Evolutionary conservation across 2,329 filamentous ascomycete species (phyloP).

Genomic region (Ophiosphaerella narmari): DNA sequence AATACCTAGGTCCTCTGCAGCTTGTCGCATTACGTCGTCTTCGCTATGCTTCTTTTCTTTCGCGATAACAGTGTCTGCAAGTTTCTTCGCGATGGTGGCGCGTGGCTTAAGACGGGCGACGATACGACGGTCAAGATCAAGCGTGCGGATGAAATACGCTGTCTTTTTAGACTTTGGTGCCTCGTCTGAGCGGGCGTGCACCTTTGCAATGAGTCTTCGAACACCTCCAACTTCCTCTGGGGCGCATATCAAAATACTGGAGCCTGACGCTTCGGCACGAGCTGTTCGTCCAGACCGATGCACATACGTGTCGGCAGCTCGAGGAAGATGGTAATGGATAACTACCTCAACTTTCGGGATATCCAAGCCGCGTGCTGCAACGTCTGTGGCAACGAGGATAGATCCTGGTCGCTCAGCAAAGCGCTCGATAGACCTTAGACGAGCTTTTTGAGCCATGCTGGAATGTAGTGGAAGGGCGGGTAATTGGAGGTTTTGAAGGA

Average conservation of each 20-base stretch:
- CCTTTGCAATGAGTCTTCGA: constrained; percentile 81
- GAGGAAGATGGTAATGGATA: constrained; percentile 93
- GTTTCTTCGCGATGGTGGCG: constrained; percentile 79
- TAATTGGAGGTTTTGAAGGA: constrained; percentile 81
- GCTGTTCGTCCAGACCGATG: constrained; percentile 94
- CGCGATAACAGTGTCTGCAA: constrained; percentile 80
- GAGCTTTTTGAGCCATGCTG: constrained; percentile 94
- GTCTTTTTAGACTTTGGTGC: constrained; percentile 55
- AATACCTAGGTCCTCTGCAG: constrained; percentile 89
- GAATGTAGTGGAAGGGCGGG: constrained; percentile 82
- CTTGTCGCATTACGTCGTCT: constrained; percentile 80
- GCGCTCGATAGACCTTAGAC: constrained; percentile 87
- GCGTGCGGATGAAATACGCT: constrained; percentile 73
- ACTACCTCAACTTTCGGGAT: constrained; percentile 89
- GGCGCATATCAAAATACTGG: constrained; percentile 85
- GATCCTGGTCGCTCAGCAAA: constrained; percentile 70
- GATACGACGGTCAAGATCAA: constrained; percentile 82
- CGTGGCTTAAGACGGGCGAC: constrained; percentile 77
- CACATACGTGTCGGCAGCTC: constrained; percentile 89
- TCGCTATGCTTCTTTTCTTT: constrained; percentile 86
- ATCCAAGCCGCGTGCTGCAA: constrained; percentile 90
- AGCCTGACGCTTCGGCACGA: constrained; percentile 75
- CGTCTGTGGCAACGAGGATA: constrained; percentile 89
- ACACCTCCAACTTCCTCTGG: constrained; percentile 90
- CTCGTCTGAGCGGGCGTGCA: constrained; percentile 67